These are phyloP conservation scores for Xylaria sp. DNA, from an alignment of 2,329 filamentous ascomycete genomes.

Conservation along the genomic window DNA sequence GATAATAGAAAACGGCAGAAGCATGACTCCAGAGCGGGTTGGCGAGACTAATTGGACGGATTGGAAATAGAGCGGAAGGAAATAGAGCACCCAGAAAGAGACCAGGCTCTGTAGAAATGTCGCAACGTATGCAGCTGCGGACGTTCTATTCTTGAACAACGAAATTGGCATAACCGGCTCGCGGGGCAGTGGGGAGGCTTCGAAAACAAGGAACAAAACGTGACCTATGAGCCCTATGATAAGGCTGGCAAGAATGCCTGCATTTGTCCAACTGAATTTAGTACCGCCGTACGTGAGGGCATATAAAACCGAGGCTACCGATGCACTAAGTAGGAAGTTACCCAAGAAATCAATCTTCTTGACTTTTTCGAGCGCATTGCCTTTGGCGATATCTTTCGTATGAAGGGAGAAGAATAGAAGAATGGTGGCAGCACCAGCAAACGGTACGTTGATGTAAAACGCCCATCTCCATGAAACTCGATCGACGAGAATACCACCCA, in stretches of 20 bases:
- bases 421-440: slow-evolving; percentile 51
- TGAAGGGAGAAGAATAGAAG: slow-evolving; percentile 49
- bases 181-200: slow-evolving; percentile 37
- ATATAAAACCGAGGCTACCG: slow-evolving; percentile 19
- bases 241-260: slow-evolving; percentile 50
- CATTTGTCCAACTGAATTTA: slow-evolving; percentile 49
- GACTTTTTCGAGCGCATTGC: slow-evolving; percentile 13
- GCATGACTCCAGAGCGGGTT: slow-evolving; percentile 22
- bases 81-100: slow-evolving; percentile 51
- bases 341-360: slow-evolving; percentile 24
- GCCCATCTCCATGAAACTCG: slow-evolving; percentile 56
- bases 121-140: slow-evolving; percentile 40
- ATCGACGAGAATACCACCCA: slow-evolving; percentile 58
- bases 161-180: slow-evolving; percentile 53
- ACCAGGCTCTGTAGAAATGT: slow-evolving; percentile 53
- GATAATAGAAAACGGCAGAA: slow-evolving; percentile 29
- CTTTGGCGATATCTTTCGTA: neutral
- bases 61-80: slow-evolving; percentile 59
- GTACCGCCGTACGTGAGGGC: slow-evolving; percentile 22
- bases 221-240: slow-evolving; percentile 53
- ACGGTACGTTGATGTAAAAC: slow-evolving; percentile 66
- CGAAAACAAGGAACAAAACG: slow-evolving; percentile 49
- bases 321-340: slow-evolving; percentile 22
- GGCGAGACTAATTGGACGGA: slow-evolving; percentile 20
- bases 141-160: slow-evolving; percentile 58